phyloP scores from a whole-genome alignment of 2,329 filamentous ascomycete genomes.

The Epichloe bromicola region DNA sequence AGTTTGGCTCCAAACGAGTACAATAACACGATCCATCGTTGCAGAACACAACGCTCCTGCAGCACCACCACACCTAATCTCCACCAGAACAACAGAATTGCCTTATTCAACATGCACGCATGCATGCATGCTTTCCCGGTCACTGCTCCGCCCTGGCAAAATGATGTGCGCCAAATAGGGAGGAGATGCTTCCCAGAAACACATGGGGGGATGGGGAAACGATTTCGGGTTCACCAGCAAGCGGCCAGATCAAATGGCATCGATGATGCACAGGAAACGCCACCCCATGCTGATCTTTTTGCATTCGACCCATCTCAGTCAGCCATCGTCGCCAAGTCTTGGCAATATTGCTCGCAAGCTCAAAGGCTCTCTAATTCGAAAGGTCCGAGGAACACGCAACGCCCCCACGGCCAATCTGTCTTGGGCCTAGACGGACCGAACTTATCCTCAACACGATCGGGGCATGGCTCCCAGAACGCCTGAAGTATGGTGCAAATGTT shows the following conservation, averaged over 20 bases:
- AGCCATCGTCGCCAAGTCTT: not conserved
- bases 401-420: not conserved
- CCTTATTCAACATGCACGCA: not conserved
- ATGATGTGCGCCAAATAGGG: not conserved
- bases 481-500: too few species aligned
- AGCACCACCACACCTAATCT: not conserved
- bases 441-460: not conserved
- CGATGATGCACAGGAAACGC: not conserved
- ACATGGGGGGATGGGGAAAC: not conserved
- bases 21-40: not conserved
- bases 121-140: not conserved
- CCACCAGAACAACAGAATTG: not conserved
- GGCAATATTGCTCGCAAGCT: not conserved
- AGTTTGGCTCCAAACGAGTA: not conserved
- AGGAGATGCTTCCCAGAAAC: not conserved
- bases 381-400: not conserved
- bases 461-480: not conserved
- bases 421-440: not conserved
- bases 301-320: not conserved
- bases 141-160: not conserved
- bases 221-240: not conserved
- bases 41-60: not conserved
- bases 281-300: not conserved
- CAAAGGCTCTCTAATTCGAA: not conserved
- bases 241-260: not conserved